Evolutionary conservation across 345 rosid species (phyloP), one percentile per base, ranked within the genome.

Genomic region (Sisymbrium irio): DNA sequence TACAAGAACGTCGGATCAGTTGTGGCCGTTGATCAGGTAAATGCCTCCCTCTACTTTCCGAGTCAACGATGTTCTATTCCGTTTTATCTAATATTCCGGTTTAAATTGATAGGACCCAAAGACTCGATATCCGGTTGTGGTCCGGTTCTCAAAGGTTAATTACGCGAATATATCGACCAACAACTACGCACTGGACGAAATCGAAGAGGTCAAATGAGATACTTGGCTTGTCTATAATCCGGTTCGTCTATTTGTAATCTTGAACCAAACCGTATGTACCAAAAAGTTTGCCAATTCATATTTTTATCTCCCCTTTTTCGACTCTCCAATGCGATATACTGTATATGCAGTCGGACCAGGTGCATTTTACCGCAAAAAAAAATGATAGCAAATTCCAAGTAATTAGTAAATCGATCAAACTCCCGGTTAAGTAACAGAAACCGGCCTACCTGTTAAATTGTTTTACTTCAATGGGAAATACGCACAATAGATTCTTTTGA

Each of bases 181-280:
- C 87, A 91, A 89, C 86, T 93, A 91, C 14, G 91, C 97, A 19
- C 75, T 93, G 92, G 97, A 91, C 70, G 98, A 91, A 83, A 82
- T 91, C 18, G 90, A 72, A 64, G 96, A 89, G 83, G 84, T 85
- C 27, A 77, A 88, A 85, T 83, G 82, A 84, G 80, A 57, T 37
- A 56, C 6, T 37, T 64, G 47, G 61, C 47, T 70, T 28, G 57
- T 77, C 46, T 27, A 10, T 14, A 13, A 76, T 40, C 62, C 62
- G 62, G 70, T 45, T 76, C 18, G 33, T 51, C 6, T 42, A 12
- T 62, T 36, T 76, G 79, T 63, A 69, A 69, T 55, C 66, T 69
- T 76, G 39, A 76, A 64, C 66, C 20, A 28, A 71, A 65, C 35
- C n/a, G 39, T 69, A 63, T 76, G 75, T 69, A 76, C 51, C 63